Base-by-base conservation (phyloP, 2,329 filamentous ascomycete species). In the Ramichloridium luteum region DNA sequence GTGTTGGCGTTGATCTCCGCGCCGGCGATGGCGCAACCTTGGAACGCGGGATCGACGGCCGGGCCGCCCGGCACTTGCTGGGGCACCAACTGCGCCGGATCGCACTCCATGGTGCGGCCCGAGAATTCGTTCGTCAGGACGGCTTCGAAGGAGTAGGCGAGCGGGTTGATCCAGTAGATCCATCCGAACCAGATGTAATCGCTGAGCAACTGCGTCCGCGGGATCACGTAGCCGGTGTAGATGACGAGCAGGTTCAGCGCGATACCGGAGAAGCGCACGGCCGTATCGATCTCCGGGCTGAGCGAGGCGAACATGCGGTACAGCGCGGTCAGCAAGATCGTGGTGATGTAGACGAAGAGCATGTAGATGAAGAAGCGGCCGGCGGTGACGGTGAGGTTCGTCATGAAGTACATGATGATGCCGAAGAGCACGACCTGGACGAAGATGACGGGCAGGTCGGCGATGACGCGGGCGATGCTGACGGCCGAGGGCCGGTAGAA, bases 401-500 rank as follows among this genome's bases (percentile, higher is more conserved):
- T 61, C 62, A 80, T 68, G 56, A 79, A 80, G 51, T 79, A 80
- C 53, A 77, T 67, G 45, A 77, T 67, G 29, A 79, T 57, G 3
- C 62, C 62, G 45, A 79, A 80, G 2, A 74, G 60, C 11, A 71
- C 55, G 27, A 73, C 67, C 56, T 76, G 70, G 3, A 63, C 54
- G 13, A 74, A 53, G 14, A 79, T 57, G 5, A 77, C 56, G 0
- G 75, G 74, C 17, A 80, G 58, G 47, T 80, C 76, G 14, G 73
- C 65, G 3, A 79, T 50, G 2, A 77, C 69, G 35, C 74, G 64
- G 46, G 62, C 79, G 58, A 71, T 62, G 3, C 62, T 64, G 28
- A 79, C 72, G 22, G 76, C 75, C 20, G 72, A 74, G 1, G 76
- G 76, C n/a, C 73, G 65, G 47, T 80, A 80, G 52, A 80, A 79